Percentiles rank a stretch among this genome's conserved stretches.
These are phyloP conservation scores for Chaetothyriales sp. DNA, from an alignment of 2,329 filamentous ascomycete genomes.

Conservation along the genomic window DNA sequence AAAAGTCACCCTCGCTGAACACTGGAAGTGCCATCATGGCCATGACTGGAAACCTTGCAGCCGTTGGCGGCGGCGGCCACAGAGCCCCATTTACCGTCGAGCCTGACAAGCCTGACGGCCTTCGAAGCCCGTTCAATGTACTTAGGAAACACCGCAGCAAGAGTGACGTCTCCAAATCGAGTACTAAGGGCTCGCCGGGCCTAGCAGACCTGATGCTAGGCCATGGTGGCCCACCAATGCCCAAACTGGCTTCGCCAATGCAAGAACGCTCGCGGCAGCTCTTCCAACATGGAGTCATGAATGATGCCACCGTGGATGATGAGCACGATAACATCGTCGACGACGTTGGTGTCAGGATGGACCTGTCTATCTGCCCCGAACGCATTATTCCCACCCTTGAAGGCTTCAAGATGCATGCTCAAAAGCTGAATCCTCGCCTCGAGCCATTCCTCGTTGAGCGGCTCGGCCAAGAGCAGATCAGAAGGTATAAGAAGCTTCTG, in stretches of 20 bases:
- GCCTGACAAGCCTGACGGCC: slow-evolving; percentile 36
- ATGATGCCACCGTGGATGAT: slow-evolving; percentile 25
- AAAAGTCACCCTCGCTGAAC: slow-evolving; percentile 28
- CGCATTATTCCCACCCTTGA: slow-evolving; percentile 57
- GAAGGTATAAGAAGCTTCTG: slow-evolving; percentile 65
- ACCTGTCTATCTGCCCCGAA: slow-evolving; percentile 49
- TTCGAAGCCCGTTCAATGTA: slow-evolving; percentile 11
- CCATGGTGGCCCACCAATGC: slow-evolving; percentile 46
- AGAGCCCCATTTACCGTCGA: slow-evolving; percentile 26
- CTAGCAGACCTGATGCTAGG: slow-evolving; percentile 42
- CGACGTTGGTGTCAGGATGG: slow-evolving; percentile 33
- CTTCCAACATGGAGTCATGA: slow-evolving; percentile 9
- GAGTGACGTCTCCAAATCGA: slow-evolving; percentile 40
- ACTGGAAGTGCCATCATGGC: slow-evolving; percentile 30
- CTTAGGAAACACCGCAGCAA: slow-evolving; percentile 36
- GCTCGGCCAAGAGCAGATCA: slow-evolving; percentile 66
- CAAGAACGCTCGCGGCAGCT: slow-evolving; percentile 18
- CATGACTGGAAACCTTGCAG: slow-evolving; percentile 33
- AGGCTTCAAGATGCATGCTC: slow-evolving; percentile 64
- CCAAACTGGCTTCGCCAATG: slow-evolving; percentile 38
- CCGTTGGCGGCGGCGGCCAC: slow-evolving; percentile 37
- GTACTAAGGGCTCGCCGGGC: slow-evolving; percentile 26
- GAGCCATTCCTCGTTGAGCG: slow-evolving; percentile 59
- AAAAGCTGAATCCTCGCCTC: slow-evolving; percentile 60
- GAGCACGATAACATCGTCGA: slow-evolving; percentile 35